A percentile compares a stretch with the other conserved stretches of the same genome.
Conservation (phyloP, 805 yeast species). For the Suhomyces sp. region DNA sequence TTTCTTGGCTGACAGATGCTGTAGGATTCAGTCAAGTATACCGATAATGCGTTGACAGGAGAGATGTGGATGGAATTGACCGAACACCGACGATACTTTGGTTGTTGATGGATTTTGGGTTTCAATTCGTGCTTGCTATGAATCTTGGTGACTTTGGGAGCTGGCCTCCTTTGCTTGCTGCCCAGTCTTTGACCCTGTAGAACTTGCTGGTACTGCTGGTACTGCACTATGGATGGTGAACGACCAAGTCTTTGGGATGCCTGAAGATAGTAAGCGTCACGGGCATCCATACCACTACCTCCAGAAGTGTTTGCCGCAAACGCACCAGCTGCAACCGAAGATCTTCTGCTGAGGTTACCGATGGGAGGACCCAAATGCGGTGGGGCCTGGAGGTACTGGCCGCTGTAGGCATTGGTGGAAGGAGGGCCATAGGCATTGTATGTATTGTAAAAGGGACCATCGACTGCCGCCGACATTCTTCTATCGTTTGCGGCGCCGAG, state of each 20-base stretch:
- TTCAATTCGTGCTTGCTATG: conserved; percentile 47
- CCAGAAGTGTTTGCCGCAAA: conserved; percentile 5
- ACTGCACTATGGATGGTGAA: conserved; percentile 33
- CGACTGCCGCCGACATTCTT: conserved; percentile 39
- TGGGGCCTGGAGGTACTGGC: conserved; percentile 10
- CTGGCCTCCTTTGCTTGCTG: conserved; percentile 18
- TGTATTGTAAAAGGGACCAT: conserved; percentile 21
- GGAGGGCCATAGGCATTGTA: conserved; percentile 11
- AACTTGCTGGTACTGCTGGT: conserved; percentile 31
- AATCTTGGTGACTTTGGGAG: conserved; percentile 49
- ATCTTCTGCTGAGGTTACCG: conserved; percentile 14
- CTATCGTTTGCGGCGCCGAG: conserved; percentile 27
- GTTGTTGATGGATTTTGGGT: conserved; percentile 61
- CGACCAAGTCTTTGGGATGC: conserved; percentile 17
- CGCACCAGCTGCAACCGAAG: conserved; percentile 17
- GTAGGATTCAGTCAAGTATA: conserved; percentile 74
- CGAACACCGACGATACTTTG: conserved; percentile 70
- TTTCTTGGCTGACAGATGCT: conserved; percentile 73
- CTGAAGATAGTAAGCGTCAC: conserved; percentile 10
- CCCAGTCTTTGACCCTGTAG: conserved; percentile 16
- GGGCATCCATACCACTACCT: conserved; percentile 5
- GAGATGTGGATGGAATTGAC: conserved; percentile 62
- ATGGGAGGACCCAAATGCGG: conserved; percentile 10
- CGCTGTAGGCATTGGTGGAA: conserved; percentile 1
- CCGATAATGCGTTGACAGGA: conserved; percentile 78